Evolutionary conservation across 2,329 filamentous ascomycete genomes (phyloP), one percentile per base, ranked within the genome.

Genomic region (Penicillium hesseltinei): DNA sequence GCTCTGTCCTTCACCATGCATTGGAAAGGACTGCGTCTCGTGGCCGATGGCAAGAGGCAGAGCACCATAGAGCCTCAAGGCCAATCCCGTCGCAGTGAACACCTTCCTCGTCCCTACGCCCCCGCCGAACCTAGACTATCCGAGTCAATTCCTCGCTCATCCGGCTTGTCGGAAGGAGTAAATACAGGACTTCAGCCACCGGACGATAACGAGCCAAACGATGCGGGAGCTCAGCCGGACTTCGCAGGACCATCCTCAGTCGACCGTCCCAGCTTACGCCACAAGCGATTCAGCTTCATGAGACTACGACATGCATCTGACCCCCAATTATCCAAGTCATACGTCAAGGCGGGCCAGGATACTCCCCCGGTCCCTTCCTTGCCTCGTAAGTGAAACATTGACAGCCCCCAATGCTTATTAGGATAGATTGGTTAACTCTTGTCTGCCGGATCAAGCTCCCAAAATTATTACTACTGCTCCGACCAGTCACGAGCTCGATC

Each of bases 261-360:
- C 5, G 67, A 69, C 23, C 58, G 64, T 40, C 62, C 71, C 27
- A 69, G 62, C 49, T 54, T 66, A 60, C 69, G 69, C 56, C 69
- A 73, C 44, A 75, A 82, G 64, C 78, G 84, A 56, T 86, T 88
- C 73, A 86, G 82, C 68, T 74, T 96, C 74, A 80, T 96, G 77
- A 88, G 88, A 70, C 92, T 94, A 73, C 89, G 92, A 69, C 92
- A 96, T 82, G 92, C 91, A 60, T 97, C 92, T 9, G 93, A 97
- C 77, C 89, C 92, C 50, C 92, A 97, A 74, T 78, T 97, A 60
- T 91, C 91, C 11, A 80, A 86, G 71, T 88, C 88, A 51, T 92
- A 88, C 72, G 67, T 86, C 81, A 66, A 80, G 84, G 69, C 85
- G 84, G 69, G 86, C 79, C 71, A 83, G 77, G 86, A 84, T 63